A percentile compares a stretch with the other conserved stretches of the same genome.
Evolutionary conservation across 116 monocot genomes (phyloP).

Genomic region (Iris pallida): DNA sequence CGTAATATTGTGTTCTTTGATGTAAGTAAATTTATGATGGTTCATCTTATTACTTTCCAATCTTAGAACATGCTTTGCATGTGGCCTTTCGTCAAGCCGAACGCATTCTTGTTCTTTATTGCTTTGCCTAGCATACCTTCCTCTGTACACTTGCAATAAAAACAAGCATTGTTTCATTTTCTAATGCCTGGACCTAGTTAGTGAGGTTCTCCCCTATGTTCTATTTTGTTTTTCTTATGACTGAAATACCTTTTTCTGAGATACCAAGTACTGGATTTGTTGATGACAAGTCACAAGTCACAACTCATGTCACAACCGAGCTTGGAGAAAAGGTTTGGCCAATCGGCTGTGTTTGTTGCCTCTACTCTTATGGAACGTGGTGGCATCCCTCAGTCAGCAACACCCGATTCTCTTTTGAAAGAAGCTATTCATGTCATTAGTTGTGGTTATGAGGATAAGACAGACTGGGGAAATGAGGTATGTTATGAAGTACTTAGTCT

Average conservation of each 20-base stretch:
- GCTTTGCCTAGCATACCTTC: too few species aligned
- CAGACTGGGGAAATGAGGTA: constrained; percentile 92
- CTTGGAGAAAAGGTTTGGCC: constrained; percentile 80
- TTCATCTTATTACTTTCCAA: background rate
- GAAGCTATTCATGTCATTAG: constrained; percentile 89
- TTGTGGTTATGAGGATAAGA: constrained; percentile 85
- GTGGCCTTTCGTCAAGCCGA: too few species aligned
- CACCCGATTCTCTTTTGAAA: constrained; percentile 72
- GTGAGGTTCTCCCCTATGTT: too few species aligned
- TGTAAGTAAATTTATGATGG: constrained; percentile 45
- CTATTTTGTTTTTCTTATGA: too few species aligned
- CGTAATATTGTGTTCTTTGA: constrained; percentile 85
- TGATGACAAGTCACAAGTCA: constrained; percentile 90
- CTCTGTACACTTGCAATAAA: too few species aligned
- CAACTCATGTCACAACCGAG: constrained; percentile 83
- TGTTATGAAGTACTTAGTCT: too few species aligned
- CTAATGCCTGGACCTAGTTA: too few species aligned
- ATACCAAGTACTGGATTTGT: constrained; percentile 75
- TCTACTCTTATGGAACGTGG: constrained; percentile 84
- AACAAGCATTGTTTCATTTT: too few species aligned
- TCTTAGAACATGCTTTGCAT: too few species aligned
- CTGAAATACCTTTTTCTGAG: background rate
- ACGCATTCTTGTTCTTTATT: too few species aligned
- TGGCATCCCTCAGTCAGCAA: constrained; percentile 81
- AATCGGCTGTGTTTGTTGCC: constrained; percentile 68